These are phyloP conservation scores for Nitzschia putrida DNA, from an alignment of 108 stramenopile genomes.

Conservation along the genomic window DNA sequence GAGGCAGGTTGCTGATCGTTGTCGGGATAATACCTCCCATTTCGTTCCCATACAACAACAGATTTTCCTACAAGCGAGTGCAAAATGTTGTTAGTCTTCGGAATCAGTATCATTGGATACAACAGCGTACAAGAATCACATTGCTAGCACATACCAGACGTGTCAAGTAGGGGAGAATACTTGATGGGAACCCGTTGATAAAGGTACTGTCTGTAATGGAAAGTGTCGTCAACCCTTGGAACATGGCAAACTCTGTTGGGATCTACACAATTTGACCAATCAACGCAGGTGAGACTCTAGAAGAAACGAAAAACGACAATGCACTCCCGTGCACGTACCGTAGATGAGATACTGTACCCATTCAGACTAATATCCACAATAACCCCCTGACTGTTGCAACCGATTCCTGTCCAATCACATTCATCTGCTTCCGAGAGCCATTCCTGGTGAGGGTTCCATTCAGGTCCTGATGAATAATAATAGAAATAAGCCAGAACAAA, in stretches of 20 bases:
- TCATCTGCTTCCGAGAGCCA: slow-evolving; percentile 38
- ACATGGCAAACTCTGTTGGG: slow-evolving; percentile 9
- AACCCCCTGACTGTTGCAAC: slow-evolving; percentile 34
- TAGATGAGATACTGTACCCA: slow-evolving; percentile 35
- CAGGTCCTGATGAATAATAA: slow-evolving; percentile 40
- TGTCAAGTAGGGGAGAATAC: neutral
- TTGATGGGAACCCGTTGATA: neutral
- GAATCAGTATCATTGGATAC: neutral
- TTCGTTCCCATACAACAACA: slow-evolving; percentile 7
- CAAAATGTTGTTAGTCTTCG: neutral
- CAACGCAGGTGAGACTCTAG: neutral
- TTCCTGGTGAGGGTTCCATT: slow-evolving; percentile 40
- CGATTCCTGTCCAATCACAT: slow-evolving; percentile 46
- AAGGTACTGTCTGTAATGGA: neutral
- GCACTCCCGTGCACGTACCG: slow-evolving; percentile 14
- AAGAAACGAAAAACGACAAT: neutral
- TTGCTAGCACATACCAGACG: neutral
- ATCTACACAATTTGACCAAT: neutral
- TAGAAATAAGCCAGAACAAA: slow-evolving; percentile 33
- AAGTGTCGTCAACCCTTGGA: neutral
- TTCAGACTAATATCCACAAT: slow-evolving; percentile 34
- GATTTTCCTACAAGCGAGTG: neutral
- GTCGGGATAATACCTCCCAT: slow-evolving; percentile 36
- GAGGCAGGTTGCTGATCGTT: slow-evolving; percentile 33
- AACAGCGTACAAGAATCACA: neutral